Evolutionary conservation across 108 stramenopile species (phyloP).

Genomic region (Pseudonitzschia pungens): DNA sequence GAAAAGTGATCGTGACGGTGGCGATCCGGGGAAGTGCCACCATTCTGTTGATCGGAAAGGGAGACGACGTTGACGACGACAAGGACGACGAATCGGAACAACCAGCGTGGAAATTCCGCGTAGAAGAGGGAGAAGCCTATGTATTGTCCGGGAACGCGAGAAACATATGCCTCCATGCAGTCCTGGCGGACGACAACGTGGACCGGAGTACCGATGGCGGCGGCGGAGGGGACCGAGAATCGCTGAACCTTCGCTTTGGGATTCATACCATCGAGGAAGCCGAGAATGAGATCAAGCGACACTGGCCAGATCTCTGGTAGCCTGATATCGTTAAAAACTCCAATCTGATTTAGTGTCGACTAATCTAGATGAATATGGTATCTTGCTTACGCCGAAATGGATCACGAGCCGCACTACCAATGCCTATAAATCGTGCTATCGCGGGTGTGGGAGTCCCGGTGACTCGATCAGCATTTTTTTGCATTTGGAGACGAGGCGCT

Average conservation of each 20-base stretch:
- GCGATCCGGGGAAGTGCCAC: slow-evolving; percentile 8
- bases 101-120: slow-evolving; percentile 18
- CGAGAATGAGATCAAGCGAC: neutral
- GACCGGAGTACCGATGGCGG: neutral
- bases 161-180: slow-evolving; percentile 23
- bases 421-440: no score
- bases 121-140: slow-evolving; percentile 17
- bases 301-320: slow-evolving; percentile 15
- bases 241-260: slow-evolving; percentile 22
- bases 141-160: slow-evolving; percentile 14
- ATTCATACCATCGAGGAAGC: slow-evolving; percentile 21
- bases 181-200: slow-evolving; percentile 11
- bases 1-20: slow-evolving; percentile 35
- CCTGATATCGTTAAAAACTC: neutral
- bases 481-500: no score
- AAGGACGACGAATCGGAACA: neutral
- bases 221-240: neutral
- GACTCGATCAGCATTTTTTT: no score
- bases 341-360: no score
- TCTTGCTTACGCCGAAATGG: no score
- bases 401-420: no score
- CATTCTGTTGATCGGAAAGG: slow-evolving; percentile 10
- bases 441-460: no score
- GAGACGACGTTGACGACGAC: neutral
- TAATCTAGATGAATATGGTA: no score